Evolutionary conservation across 805 yeast species (phyloP).

Genomic region (Candida jianshihensis): DNA sequence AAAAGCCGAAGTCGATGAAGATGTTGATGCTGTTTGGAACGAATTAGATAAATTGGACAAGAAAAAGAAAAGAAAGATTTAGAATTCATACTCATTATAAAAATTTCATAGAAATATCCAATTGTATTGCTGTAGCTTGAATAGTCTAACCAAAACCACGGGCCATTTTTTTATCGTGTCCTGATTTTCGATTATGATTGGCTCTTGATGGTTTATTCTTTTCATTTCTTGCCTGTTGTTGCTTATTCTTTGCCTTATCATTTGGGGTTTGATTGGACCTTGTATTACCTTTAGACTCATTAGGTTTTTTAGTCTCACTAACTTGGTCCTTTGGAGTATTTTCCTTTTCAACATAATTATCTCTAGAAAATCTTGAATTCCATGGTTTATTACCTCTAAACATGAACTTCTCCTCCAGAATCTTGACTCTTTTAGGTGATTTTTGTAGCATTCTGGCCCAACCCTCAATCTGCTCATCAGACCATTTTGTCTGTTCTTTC

Average conservation of each 20-base stretch:
- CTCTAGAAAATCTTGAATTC: slow-evolving; percentile 14
- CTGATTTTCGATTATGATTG: slow-evolving; percentile 60
- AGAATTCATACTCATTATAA: too few species aligned
- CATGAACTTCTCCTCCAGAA: slow-evolving; percentile 57
- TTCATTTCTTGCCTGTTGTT: slow-evolving; percentile 38
- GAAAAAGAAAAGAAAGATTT: slow-evolving; percentile 13
- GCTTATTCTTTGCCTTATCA: slow-evolving; percentile 17
- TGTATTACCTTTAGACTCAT: neutral
- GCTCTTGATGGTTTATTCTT: slow-evolving; percentile 50
- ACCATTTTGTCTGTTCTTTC: slow-evolving; percentile 54
- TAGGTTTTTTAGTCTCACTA: slow-evolving; percentile 1
- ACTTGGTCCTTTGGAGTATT: slow-evolving; percentile 7
- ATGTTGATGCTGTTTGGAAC: slow-evolving; percentile 33
- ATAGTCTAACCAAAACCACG: slow-evolving; percentile 2
- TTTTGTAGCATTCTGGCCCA: slow-evolving; percentile 76
- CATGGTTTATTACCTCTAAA: slow-evolving; percentile 34
- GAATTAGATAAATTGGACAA: slow-evolving; percentile 19
- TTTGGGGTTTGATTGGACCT: neutral
- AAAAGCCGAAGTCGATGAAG: slow-evolving; percentile 23
- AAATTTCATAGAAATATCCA: neutral
- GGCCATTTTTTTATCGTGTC: slow-evolving; percentile 49
- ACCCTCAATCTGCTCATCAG: slow-evolving; percentile 89
- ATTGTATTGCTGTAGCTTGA: neutral
- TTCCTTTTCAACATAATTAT: too few species aligned
- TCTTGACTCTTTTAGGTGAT: slow-evolving; percentile 53